Evolutionary conservation across 2,329 filamentous ascomycete species (phyloP), one percentile per base, ranked within the genome.

Genomic region (Lasiodiplodia hormozganensis): DNA sequence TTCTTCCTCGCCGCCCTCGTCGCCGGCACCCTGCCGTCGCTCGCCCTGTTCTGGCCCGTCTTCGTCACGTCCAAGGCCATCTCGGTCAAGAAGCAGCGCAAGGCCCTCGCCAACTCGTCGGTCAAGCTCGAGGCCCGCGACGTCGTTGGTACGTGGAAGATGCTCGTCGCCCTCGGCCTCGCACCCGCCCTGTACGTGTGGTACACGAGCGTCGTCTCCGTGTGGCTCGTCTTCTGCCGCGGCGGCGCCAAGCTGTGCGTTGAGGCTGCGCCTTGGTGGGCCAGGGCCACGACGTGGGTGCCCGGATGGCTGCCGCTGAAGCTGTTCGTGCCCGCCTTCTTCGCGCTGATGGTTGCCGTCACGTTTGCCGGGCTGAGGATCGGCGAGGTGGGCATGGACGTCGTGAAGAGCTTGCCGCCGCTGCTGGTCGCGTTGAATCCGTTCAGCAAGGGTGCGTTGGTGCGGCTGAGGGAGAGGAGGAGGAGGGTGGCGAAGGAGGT

Each of bases 371-470:
- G 94, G 7, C 87, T 97, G 67, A 89, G 94, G 6, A 95, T 97
- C 72, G 94, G 94, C 47, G 94, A 97, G 81, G 90, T 96, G 23
- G 94, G 94, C 67, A 97, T 97, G 92, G 94, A 97, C 76, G 96
- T 97, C 65, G 85, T 94, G 82, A 97, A 97, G 81, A 97, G 93
- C 0, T 85, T 97, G 21, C 88, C 92, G n/a, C 94, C 94, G n/a
- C 86, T 97, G 16, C 83, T 96, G 38, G 84, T 97, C 34, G 94
- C 91, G 69, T 85, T 97, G 72, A 90, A 91, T 74, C 94, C 94
- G 2, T 88, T 88, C 2, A 94, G 92, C 1, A 90, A 89, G 76
- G 96, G 94, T 80, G 92, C 89, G 64, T 87, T 97, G 66, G 87
- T 91, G 70, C 89, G 90, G 74, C 86, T 97, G 68, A 88, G 92